Conservation (phyloP, 1,284 basidiomycete genomes). For the Heterobasidion parviporum region DNA sequence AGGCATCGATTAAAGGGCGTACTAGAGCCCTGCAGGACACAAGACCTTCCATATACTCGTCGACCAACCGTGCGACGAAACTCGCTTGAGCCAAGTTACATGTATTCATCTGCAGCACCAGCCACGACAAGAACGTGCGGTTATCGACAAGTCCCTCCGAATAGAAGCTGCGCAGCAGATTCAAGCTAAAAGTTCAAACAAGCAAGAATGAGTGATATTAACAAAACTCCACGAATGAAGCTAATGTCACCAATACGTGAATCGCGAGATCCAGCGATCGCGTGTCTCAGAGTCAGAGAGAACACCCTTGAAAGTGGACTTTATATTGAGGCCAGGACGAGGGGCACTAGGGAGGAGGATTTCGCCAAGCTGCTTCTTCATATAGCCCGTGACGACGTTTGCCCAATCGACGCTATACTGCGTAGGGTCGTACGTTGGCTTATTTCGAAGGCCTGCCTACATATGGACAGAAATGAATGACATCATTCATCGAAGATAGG, state of each 20-base stretch:
- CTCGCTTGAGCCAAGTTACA: constrained; percentile 83
- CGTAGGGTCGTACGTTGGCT: constrained; percentile 65
- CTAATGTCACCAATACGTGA: constrained; percentile 61
- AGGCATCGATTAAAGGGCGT: constrained; percentile 61
- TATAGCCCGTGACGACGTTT: constrained; percentile 75
- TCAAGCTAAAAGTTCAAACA: constrained; percentile 38
- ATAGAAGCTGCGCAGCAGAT: constrained; percentile 73
- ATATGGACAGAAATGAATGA: not conserved
- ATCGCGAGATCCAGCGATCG: constrained; percentile 75
- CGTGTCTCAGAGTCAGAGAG: constrained; percentile 61
- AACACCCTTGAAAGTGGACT: constrained; percentile 72
- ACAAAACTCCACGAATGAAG: not conserved
- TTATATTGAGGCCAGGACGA: constrained; percentile 65
- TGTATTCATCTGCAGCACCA: constrained; percentile 67
- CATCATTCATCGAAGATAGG: no score
- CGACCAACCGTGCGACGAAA: constrained; percentile 70
- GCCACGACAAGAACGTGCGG: constrained; percentile 75
- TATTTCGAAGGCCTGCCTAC: constrained; percentile 65
- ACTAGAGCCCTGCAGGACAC: constrained; percentile 56
- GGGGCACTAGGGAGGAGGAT: constrained; percentile 78
- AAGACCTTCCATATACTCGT: constrained; percentile 76
- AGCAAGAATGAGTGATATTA: constrained; percentile 11
- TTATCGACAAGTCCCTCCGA: constrained; percentile 78
- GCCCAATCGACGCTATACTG: constrained; percentile 92
- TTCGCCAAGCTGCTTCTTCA: constrained; percentile 84